Percentiles rank a stretch among this genome's conserved stretches.
Evolutionary conservation across 2,329 filamentous ascomycete species (phyloP).

Genomic region (Aspergillus bombycis): DNA sequence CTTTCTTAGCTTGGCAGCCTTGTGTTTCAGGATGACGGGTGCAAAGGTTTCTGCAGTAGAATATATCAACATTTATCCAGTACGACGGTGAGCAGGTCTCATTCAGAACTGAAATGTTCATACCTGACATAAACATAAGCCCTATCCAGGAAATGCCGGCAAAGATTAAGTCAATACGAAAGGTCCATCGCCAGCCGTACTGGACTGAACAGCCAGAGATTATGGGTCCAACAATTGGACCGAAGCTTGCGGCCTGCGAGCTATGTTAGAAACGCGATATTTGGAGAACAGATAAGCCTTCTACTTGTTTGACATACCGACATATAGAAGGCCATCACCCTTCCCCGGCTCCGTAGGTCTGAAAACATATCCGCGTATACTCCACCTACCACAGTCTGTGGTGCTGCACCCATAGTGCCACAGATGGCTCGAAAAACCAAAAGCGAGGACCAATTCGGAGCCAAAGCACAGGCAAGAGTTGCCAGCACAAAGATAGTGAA

Average conservation of each 20-base stretch:
- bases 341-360: slow-evolving; percentile 41
- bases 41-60: slow-evolving; percentile 58
- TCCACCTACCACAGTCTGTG: slow-evolving; percentile 49
- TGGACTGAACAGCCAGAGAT: slow-evolving; percentile 48
- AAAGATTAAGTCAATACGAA: slow-evolving; percentile 67
- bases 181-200: slow-evolving; percentile 52
- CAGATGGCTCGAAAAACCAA: slow-evolving; percentile 48
- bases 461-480: slow-evolving; percentile 47
- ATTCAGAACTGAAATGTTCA: neutral
- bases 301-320: slow-evolving; percentile 26
- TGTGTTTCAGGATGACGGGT: slow-evolving; percentile 59
- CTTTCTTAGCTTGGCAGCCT: slow-evolving; percentile 62
- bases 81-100: neutral
- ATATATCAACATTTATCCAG: neutral
- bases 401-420: slow-evolving; percentile 45
- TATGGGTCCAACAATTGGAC: slow-evolving; percentile 47
- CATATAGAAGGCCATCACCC: slow-evolving; percentile 47
- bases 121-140: slow-evolving; percentile 62
- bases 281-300: neutral
- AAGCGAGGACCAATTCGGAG: slow-evolving; percentile 45
- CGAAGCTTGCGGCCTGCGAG: slow-evolving; percentile 39
- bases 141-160: slow-evolving; percentile 61
- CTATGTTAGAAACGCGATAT: neutral
- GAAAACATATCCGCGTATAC: slow-evolving; percentile 51
- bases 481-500: slow-evolving; percentile 49